Conservation (phyloP, 2,329 filamentous ascomycete species). For the Phialocephala sp. region DNA sequence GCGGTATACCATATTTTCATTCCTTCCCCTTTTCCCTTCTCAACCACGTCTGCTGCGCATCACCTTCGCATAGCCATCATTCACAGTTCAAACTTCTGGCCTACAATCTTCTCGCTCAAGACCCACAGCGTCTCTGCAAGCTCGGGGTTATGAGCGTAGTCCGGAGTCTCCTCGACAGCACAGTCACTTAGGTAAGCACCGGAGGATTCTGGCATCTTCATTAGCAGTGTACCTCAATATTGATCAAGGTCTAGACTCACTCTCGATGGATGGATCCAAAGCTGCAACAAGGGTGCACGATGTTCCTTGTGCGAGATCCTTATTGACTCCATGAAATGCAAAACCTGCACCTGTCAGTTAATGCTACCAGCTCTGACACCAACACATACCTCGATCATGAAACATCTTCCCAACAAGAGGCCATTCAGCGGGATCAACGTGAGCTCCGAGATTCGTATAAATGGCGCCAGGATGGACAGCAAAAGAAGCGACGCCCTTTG, state of each 20-base stretch:
- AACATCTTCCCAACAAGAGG: not conserved
- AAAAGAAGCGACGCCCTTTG: slow-evolving; percentile 37
- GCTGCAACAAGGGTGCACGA: slow-evolving; percentile 12
- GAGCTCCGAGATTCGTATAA: not conserved
- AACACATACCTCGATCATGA: slow-evolving; percentile 9
- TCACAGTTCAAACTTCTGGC: slow-evolving; percentile 44
- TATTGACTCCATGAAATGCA: not conserved
- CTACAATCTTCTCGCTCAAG: slow-evolving; percentile 51
- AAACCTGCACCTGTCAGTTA: slow-evolving; percentile 1
- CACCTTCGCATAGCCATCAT: not conserved
- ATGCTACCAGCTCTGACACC: not conserved
- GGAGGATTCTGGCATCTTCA: not conserved
- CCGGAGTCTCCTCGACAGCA: slow-evolving; percentile 6
- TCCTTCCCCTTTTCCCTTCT: not conserved
- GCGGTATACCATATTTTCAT: too few species aligned
- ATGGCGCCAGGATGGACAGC: slow-evolving; percentile 40
- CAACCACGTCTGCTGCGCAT: not conserved
- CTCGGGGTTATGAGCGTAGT: slow-evolving; percentile 14
- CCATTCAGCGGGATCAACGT: slow-evolving; percentile 5
- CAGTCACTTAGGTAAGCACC: slow-evolving; percentile 12
- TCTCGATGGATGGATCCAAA: slow-evolving; percentile 8
- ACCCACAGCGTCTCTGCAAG: slow-evolving; percentile 52
- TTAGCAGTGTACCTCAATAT: not conserved
- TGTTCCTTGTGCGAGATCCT: slow-evolving; percentile 11
- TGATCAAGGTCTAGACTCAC: not conserved